Evolutionary conservation across 2,329 filamentous ascomycete species (phyloP), one percentile per base, ranked within the genome.

Genomic region (Cadophora sp.): DNA sequence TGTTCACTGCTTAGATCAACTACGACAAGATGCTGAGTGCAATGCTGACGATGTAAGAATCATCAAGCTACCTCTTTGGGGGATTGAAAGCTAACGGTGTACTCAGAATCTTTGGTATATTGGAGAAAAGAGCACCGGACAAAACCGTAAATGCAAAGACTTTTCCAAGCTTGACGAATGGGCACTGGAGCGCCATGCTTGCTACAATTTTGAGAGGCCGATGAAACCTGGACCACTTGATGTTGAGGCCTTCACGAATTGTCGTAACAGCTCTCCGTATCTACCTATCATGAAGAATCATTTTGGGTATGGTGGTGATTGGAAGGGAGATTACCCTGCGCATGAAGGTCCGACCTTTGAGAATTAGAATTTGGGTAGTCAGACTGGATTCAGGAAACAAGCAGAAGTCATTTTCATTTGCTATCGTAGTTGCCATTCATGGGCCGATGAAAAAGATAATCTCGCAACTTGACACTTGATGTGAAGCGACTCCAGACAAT

Each of bases 131-230:
- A 47, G 51, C 33, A 27, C 48, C 16, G 63, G 63, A n/a, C 58
- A 65, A 22, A 27, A 41, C 36, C 58, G 58, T 27, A 36, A 53
- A 47, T 65, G 63, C 47, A 60, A 48, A 41, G 56, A 65, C 47
- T 65, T 61, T 33, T 65, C 63, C 11, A 60, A 60, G 22, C 56
- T 65, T 36, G 63, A 65, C n/a, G 36, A 65, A 36, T 65, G 63
- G 63, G 47, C 56, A 16, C 16, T 43, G 13, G 63, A 65, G 7
- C 63, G 51, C 18, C 55, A 65, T 45, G 58, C 63, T 22, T 65
- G 58, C 58, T 65, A 59, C 36, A 39, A 24, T 39, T 59, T 59
- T 50, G 47, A 50, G 22, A 24, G 47, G 22, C 47, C 47, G 6
- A 50, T 50, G 47, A 50, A 50, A 14, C 47, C 47, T 50, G 47